Conservation (phyloP, 108 stramenopile species). For the Aureococcus anophagefferens region DNA sequence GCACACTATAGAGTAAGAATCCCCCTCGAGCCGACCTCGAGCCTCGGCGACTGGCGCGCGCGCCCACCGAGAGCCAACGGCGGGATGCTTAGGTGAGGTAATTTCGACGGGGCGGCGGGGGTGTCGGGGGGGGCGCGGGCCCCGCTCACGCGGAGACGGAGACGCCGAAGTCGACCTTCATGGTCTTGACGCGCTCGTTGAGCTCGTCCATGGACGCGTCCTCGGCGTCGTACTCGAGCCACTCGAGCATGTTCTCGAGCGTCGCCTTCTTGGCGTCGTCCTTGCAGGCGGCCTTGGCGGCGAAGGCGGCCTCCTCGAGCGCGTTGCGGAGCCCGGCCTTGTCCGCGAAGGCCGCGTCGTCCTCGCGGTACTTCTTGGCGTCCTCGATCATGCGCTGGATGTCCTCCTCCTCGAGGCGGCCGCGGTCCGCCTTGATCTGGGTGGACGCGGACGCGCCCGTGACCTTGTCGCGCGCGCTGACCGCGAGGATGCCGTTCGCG, state of each 20-base stretch:
- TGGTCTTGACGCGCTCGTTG: constrained; percentile 50
- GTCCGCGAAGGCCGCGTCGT: constrained; percentile 62
- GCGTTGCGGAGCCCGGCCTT: constrained; percentile 54
- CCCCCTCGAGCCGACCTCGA: too few species aligned
- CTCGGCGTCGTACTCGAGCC: constrained; percentile 63
- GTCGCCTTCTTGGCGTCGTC: constrained; percentile 33
- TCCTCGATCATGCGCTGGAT: constrained; percentile 81
- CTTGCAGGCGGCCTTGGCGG: constrained; percentile 38
- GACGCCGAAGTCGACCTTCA: constrained; percentile 57
- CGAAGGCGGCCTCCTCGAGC: constrained; percentile 54
- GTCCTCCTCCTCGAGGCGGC: constrained; percentile 67
- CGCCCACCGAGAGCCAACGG: too few species aligned
- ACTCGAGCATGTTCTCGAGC: constrained; percentile 60
- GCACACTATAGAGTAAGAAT: too few species aligned
- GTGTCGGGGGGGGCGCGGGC: too few species aligned
- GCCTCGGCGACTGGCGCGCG: too few species aligned
- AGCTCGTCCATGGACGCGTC: constrained; percentile 58
- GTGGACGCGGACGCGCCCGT: constrained; percentile 75
- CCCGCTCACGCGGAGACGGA: too few species aligned
- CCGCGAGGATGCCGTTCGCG: constrained; percentile 80
- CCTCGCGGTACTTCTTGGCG: constrained; percentile 75
- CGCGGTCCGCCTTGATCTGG: constrained; percentile 76
- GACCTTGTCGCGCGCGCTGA: constrained; percentile 69
- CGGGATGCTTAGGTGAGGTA: too few species aligned
- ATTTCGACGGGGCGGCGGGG: too few species aligned